phyloP scores from a whole-genome alignment of 306 rosid species.

The Rosa lucieae region DNA sequence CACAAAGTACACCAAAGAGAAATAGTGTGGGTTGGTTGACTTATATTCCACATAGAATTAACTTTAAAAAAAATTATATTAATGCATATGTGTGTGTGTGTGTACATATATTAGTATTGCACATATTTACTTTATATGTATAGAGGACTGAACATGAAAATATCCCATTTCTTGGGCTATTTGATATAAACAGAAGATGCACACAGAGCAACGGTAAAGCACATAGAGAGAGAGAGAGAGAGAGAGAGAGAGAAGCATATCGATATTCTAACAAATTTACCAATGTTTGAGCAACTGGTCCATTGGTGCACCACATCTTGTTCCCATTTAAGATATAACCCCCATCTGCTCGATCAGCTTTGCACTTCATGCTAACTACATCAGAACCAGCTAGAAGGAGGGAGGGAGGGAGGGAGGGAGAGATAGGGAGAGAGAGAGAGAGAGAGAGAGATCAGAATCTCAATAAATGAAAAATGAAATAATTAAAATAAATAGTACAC shows the following conservation, averaged over 20 bases:
- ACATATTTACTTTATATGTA: not conserved
- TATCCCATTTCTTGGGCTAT: not conserved
- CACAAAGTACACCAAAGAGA: not conserved
- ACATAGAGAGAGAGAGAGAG: no score
- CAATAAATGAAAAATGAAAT: slow-evolving; percentile 18
- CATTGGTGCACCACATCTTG: slow-evolving; percentile 99
- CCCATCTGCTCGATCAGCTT: slow-evolving; percentile 80
- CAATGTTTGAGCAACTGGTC: slow-evolving; percentile 89
- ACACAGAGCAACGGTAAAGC: not conserved
- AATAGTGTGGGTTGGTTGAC: not conserved
- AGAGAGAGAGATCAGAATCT: slow-evolving; percentile 14
- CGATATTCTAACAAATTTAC: slow-evolving; percentile 36
- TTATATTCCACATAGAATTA: not conserved
- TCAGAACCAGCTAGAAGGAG: slow-evolving; percentile 84
- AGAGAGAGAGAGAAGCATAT: not conserved
- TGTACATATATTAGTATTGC: not conserved
- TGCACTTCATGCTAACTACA: slow-evolving; percentile 98
- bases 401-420: no score
- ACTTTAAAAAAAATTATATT: not conserved
- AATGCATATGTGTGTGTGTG: not conserved
- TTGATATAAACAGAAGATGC: not conserved
- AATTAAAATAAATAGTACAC: slow-evolving; percentile 11
- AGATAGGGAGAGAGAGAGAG: no score
- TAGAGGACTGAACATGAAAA: not conserved
- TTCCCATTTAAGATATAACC: slow-evolving; percentile 86